Conservation (phyloP, 257 asterid genomes). For the Nyctanthes arbortristis region DNA sequence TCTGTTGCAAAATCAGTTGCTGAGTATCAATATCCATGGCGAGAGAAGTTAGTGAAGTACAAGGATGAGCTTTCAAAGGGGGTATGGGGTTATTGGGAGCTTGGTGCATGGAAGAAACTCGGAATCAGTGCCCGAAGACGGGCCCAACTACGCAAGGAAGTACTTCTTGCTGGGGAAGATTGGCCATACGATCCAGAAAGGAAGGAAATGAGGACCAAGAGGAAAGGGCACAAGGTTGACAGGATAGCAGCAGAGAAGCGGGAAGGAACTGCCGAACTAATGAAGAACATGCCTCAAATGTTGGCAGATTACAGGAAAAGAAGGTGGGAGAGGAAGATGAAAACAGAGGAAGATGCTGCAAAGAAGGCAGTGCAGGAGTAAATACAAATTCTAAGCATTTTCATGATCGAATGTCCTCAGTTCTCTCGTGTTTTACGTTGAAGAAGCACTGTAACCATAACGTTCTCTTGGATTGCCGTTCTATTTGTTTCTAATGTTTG, state of each 20-base stretch:
- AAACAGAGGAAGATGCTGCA: conserved; percentile 86
- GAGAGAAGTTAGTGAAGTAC: conserved; percentile 72
- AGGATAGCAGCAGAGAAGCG: conserved; percentile 84
- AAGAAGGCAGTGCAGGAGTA: conserved; percentile 67
- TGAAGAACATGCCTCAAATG: conserved; percentile 68
- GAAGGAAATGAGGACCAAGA: conserved; percentile 83
- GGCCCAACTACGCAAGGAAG: conserved; percentile 85
- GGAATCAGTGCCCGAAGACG: conserved; percentile 77
- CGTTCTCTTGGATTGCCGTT: no score
- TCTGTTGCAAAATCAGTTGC: conserved; percentile 72
- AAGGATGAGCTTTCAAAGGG: conserved; percentile 85
- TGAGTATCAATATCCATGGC: conserved; percentile 71
- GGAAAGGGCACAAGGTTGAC: conserved; percentile 88
- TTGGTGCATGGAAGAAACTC: conserved; percentile 91
- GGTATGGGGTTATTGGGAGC: conserved; percentile 98
- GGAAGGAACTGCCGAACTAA: conserved; percentile 64
- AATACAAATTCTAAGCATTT: no score
- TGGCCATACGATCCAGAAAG: conserved; percentile 87
- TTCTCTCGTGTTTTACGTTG: no score
- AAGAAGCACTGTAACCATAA: no score
- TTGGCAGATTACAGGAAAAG: conserved; percentile 81
- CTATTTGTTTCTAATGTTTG: no score
- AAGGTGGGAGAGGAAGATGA: conserved; percentile 88
- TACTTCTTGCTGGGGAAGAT: conserved; percentile 78
- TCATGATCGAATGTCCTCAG: no score